These are phyloP conservation scores for Bipolaris victoriae DNA, from an alignment of 2,329 filamentous ascomycete genomes.

Conservation along the genomic window DNA sequence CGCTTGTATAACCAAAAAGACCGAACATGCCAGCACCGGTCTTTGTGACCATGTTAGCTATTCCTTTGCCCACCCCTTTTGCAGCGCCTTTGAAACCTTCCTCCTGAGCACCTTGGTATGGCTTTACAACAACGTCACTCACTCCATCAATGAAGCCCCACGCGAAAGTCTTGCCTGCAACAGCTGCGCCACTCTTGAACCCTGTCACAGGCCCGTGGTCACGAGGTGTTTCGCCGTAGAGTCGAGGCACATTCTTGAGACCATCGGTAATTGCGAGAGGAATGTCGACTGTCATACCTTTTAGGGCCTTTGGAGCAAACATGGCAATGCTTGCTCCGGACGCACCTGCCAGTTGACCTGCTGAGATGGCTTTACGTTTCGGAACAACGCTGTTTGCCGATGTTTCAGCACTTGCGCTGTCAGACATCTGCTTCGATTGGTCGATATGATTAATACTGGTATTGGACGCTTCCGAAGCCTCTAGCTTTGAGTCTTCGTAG, in stretches of 20 bases:
- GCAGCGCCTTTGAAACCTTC: constrained; percentile 65
- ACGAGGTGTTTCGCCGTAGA: constrained; percentile 80
- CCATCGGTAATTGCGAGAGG: constrained; percentile 63
- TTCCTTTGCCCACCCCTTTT: constrained; percentile 45
- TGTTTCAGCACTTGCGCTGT: not conserved
- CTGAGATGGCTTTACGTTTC: not conserved
- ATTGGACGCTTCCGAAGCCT: not conserved
- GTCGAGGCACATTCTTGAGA: constrained; percentile 79
- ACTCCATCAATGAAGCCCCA: constrained; percentile 78
- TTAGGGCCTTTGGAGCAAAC: constrained; percentile 16
- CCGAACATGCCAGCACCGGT: constrained; percentile 24
- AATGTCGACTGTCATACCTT: constrained; percentile 63
- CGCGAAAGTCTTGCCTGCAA: constrained; percentile 75
- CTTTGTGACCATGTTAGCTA: constrained; percentile 17
- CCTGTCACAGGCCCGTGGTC: constrained; percentile 75
- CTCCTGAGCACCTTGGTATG: constrained; percentile 67
- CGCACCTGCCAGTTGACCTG: constrained; percentile 11
- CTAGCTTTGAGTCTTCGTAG: not conserved
- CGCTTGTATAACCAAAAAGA: constrained; percentile 21
- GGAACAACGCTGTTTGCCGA: not conserved
- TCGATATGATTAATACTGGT: not conserved
- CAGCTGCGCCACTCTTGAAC: constrained; percentile 71
- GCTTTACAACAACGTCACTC: constrained; percentile 76
- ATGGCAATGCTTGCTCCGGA: constrained; percentile 19
- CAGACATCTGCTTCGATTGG: not conserved